These are phyloP conservation scores for Groenewaldozyma tartarivorans DNA, from an alignment of 805 yeast genomes.

Conservation along the genomic window DNA sequence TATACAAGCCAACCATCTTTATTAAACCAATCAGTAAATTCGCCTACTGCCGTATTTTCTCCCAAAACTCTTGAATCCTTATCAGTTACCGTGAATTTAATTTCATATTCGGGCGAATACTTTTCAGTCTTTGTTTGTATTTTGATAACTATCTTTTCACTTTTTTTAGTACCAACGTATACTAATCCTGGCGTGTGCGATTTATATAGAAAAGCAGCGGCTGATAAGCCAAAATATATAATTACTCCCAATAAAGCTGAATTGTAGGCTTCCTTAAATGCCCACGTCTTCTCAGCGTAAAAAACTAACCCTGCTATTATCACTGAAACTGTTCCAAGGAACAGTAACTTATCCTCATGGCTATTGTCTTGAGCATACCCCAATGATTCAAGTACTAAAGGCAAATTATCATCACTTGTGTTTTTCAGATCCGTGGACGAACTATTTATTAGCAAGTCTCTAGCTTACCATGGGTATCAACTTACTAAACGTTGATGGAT, in stretches of 20 bases:
- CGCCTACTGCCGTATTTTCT: constrained; percentile 2
- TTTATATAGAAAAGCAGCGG: constrained; percentile 18
- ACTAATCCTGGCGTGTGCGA: constrained; percentile 19
- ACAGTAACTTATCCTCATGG: constrained; percentile 21
- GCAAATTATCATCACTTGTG: constrained; percentile 24
- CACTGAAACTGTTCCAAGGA: constrained; percentile 23
- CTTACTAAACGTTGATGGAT: no score
- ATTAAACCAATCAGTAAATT: constrained; percentile 19
- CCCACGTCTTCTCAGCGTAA: constrained; percentile 22
- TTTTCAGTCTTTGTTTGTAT: constrained; percentile 10
- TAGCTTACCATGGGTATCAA: no score
- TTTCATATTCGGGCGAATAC: constrained; percentile 13
- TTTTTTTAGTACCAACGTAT: constrained; percentile 22
- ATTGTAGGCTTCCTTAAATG: constrained; percentile 22
- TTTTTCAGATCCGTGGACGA: constrained; percentile 24
- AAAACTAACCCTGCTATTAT: constrained; percentile 23
- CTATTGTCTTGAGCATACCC: constrained; percentile 22
- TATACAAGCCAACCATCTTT: constrained; percentile 17
- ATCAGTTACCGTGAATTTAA: constrained; percentile 12
- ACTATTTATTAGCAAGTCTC: constrained; percentile 8
- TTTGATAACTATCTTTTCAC: constrained; percentile 8
- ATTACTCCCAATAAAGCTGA: constrained; percentile 22
- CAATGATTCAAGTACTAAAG: constrained; percentile 16
- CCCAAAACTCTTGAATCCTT: constrained; percentile 6
- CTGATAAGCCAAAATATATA: constrained; percentile 21